Base-by-base conservation (phyloP, 371 early-diverging fungal species). In the Actinomucor elegans region DNA sequence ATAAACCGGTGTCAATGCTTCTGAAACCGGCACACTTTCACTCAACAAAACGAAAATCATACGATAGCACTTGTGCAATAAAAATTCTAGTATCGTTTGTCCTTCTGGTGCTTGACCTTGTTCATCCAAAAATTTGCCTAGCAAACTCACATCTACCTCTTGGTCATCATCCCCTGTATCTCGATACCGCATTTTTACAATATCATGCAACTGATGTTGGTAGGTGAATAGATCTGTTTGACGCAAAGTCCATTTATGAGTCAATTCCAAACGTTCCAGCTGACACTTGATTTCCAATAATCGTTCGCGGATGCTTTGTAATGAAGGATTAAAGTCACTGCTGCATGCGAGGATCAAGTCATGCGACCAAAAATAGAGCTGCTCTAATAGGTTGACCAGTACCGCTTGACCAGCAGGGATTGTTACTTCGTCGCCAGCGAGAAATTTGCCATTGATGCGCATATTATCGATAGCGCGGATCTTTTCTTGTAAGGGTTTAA, bases 31-130 rank as follows among this genome's bases (percentile, higher is more conserved):
- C 34, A 91, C 87, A 48, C 89, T 88, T 12, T 88, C 83, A 48
- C 82, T 81, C 38, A 86, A 61, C 12, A 94, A 72, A 42, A 86
- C 89, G 59, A 93, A 87, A 18, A 94, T 82, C 46, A 91, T 66
- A 37, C 88, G 77, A 64, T 94, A 93, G 71, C 95, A 93, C 61
- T 91, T 92, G 67, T 92, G 90, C 27, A 94, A 79, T 61, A 94
- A 68, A 49, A 88, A 92, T 48, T 92, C 84, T 5, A 93, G 66
- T 5, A 73, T 64, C 0, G 81, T 84, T 60, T 91, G 90, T 5
- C 89, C 90, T 53, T 80, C 80, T 1, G 85, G 81, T 5, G 86
- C 76, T 32, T 81, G 64, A 15, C 90, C 90, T 14, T 81, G 63
- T 29, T 68, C 62, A 63, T 85, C 84, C 46, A 60, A 48, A 82